These are phyloP conservation scores for Apiospora pterosperma DNA, from an alignment of 2,329 filamentous ascomycete species.

Conservation along the genomic window DNA sequence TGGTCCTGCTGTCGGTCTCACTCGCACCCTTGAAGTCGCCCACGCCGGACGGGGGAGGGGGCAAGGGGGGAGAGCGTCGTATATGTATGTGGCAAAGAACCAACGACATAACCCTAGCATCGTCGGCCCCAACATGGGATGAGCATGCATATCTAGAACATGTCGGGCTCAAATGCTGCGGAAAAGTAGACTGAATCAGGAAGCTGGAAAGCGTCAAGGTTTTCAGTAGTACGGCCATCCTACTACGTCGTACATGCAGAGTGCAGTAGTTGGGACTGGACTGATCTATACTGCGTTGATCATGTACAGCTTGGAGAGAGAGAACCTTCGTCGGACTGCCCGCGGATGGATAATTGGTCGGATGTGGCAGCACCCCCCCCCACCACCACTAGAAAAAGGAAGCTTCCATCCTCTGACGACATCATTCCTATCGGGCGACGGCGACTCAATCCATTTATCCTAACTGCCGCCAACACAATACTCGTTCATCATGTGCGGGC, in stretches of 20 bases:
- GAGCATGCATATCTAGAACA: neutral
- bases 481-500: slow-evolving; percentile 60
- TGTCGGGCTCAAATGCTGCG: neutral
- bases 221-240: neutral
- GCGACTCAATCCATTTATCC: neutral
- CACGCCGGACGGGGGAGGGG: neutral
- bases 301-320: neutral
- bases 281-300: neutral
- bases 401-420: neutral
- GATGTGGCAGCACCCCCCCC: neutral
- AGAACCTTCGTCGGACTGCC: neutral
- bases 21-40: neutral
- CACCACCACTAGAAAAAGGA: neutral
- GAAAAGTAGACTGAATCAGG: neutral
- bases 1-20: neutral
- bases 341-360: neutral
- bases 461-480: neutral
- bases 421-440: neutral
- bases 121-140: neutral
- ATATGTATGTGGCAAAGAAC: neutral
- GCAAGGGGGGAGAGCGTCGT: neutral
- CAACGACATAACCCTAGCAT: neutral
- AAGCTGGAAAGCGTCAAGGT: neutral
- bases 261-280: neutral
- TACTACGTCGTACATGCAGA: no score